Evolutionary conservation across 2,329 filamentous ascomycete species (phyloP), one percentile per base, ranked within the genome.

Genomic region (Beauveria rudraprayagi): DNA sequence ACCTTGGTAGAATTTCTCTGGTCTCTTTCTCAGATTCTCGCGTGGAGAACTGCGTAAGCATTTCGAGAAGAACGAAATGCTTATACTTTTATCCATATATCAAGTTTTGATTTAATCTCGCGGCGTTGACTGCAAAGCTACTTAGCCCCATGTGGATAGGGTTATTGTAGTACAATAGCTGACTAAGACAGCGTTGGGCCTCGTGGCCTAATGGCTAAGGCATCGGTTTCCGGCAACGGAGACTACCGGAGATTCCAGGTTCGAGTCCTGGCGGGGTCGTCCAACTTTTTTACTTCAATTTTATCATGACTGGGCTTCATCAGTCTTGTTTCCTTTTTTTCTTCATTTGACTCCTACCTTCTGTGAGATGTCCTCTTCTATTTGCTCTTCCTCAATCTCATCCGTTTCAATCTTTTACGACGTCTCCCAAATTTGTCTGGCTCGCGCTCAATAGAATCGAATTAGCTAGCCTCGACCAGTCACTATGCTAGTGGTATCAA

Each of bases 261-360:
- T 60, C 56, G 48, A 60, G 56, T 60, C 56, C 56, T 60, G 56
- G 56, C 56, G 56, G 56, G 56, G 47, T 60, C 56, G 56, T 19
- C 9, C 16, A 16, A 7, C 46, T 37, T 56, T 48, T 56, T 46
- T 51, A n/a, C 50, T 8, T 0, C 5, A 2, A 5, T 1, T 22
- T 26, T 7, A 11, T 34, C 30, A 34, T 34, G 30, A 24, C 47
- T 28, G 19, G 47, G 5, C 47, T 17, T 11, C 2, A 24, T n/a
- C n/a, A 22, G 9, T 1, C 30, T 28, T 8, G 1, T 41, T 41
- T 19, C 16, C 17, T 6, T 19, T 30, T 24, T 16, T 5, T 43
- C 7, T 14, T 7, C 22, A 1, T 48, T 48, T 16, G 5, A 43
- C 40, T 11, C 10, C 30, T 10, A 11, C 11, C 11, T 34, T 5